Evolutionary conservation across 306 rosid genomes (phyloP).

Genomic region (Heteromeles arbutifolia): DNA sequence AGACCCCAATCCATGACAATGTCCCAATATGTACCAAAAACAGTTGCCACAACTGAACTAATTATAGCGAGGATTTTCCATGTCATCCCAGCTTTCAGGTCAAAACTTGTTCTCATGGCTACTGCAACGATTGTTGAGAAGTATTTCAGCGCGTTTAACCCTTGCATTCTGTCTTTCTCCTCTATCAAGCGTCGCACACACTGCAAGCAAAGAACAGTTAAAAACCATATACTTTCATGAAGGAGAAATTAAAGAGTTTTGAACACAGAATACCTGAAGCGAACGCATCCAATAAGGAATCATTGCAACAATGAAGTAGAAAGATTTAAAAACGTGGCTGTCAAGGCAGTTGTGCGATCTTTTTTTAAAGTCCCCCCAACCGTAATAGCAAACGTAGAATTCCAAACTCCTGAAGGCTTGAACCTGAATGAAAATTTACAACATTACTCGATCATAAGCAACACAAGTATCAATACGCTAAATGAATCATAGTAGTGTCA

Average conservation of each 20-base stretch:
- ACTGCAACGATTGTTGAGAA: slow-evolving; percentile 44
- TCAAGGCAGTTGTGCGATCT: slow-evolving; percentile 55
- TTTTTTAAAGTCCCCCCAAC: slow-evolving; percentile 58
- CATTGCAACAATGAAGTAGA: slow-evolving; percentile 58
- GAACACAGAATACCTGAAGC: slow-evolving; percentile 46
- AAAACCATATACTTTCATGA: neutral
- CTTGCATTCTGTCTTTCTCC: slow-evolving; percentile 39
- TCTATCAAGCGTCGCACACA: slow-evolving; percentile 47
- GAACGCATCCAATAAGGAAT: slow-evolving; percentile 73
- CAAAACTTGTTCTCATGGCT: slow-evolving; percentile 40
- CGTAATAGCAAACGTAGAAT: slow-evolving; percentile 69
- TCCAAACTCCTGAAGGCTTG: slow-evolving; percentile 73
- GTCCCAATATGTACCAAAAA: slow-evolving; percentile 49
- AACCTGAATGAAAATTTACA: slow-evolving; percentile 36
- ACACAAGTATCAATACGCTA: neutral
- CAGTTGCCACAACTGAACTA: slow-evolving; percentile 36
- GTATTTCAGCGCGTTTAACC: slow-evolving; percentile 39
- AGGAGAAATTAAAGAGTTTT: neutral
- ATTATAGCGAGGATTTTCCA: slow-evolving; percentile 29
- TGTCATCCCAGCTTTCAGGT: slow-evolving; percentile 16
- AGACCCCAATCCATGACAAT: slow-evolving; percentile 59
- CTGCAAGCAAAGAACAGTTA: slow-evolving; percentile 18
- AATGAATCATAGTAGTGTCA: neutral
- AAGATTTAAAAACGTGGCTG: slow-evolving; percentile 33
- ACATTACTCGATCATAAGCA: neutral